Evolutionary conservation across 306 rosid genomes (phyloP), one percentile per base, ranked within the genome.

Genomic region (Lupinus albus): DNA sequence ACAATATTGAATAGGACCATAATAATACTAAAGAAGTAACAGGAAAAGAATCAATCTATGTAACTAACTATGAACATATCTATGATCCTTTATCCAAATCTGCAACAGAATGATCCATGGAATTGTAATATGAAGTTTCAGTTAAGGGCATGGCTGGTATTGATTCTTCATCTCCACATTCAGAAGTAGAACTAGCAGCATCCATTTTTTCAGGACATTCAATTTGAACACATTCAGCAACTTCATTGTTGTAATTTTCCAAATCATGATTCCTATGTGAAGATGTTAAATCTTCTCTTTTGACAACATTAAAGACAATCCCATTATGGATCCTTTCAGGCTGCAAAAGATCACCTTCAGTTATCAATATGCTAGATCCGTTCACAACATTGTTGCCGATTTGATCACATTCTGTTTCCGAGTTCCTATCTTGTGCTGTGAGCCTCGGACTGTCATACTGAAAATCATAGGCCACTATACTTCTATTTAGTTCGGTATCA

Each of bases 281-380:
- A 71, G 82, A 63, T 45, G 89, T 54, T 49, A 89, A 77, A 13
- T 82, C 76, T 77, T 86, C 99, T 80, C 84, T 93, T 92, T 90
- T 90, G 33, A 93, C 97, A 54, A 93, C 80, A 79, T 86, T 93
- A 46, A 93, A 77, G 61, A 93, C 82, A 46, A 90, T 85, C 48
- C 99, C 96, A 11, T 90, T 90, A 30, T 72, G 88, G 45, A 83
- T 90, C 80, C 88, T 82, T 78, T 88, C 99, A 5, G 99, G 87
- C 81, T 90, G 97, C 84, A 94, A 81, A 70, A 94, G 82, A 83
- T 90, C 99, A 61, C 99, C 97, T 80, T 86, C 96, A 30, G 75
- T 76, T 74, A 94, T 78, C 69, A 75, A 41, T 50, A 90, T 79
- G 84, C 89, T 79, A 33, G 85, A 76, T 10, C 86, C 80, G 42